Base-by-base conservation (phyloP, 106 monocot species). In the Allium fistulosum region DNA sequence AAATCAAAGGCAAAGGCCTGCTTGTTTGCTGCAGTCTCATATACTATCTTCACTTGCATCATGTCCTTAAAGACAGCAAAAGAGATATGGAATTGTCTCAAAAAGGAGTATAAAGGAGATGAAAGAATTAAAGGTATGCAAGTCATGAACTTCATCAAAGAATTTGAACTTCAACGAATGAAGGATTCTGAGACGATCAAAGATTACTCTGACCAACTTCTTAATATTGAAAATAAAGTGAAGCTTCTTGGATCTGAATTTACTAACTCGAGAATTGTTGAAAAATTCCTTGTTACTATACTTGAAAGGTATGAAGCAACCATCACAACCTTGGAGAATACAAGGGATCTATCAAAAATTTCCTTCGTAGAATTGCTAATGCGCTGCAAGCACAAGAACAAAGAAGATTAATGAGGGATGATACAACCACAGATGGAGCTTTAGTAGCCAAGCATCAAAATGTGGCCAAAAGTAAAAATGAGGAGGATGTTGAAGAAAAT, bases 321-420 rank as follows among this genome's bases (percentile, higher is more conserved):
- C 10, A 47, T 65, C 17, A 65, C 64, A 28, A 26, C 64, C 46
- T 64, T 64, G 47, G 64, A 65, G 9, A 65, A 65, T 47, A 65
- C 64, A 10, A 65, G 48, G 46, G 64, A 65, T 65, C 8, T 65
- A 7, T 48, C 64, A 65, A 65, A 48, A n/a, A 47, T 12, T 45
- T n/a, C 64, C 15, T 12, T 26, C 22, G 37, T 7, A 13, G 47
- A 65, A 47, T 16, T 65, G 11, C 7, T 65, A 17, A 48, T 65
- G 65, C 46, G 1, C 49, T 65, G 17, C 47, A 14, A 67, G 50
- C 37, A 49, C 7, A 67, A 10, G 50, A 67, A 2, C 37, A 37
- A 37, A 37, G 5, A 37, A 37, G 1, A 37, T 37, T 37, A 5
- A 37, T 37, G 37, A 37, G 0, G 37, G 37, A 37, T 0, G 37